These are phyloP conservation scores for Boletus tylopilopsis DNA, from an alignment of 768 basidiomycete species.

Conservation along the genomic window DNA sequence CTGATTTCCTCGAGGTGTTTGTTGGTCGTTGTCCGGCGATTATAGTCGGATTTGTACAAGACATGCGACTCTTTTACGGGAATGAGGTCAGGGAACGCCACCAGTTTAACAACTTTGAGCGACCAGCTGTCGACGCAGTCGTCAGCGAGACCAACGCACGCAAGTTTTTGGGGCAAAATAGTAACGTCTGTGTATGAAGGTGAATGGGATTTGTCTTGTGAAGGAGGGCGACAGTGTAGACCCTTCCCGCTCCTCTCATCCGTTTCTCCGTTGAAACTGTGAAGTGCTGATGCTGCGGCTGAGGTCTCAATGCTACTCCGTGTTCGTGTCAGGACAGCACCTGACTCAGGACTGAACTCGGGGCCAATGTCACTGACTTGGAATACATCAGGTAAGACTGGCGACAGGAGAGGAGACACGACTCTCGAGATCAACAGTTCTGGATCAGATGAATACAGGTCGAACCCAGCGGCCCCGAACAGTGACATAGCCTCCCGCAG, in stretches of 20 bases:
- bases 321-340: slow-evolving; percentile 49
- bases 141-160: slow-evolving; percentile 72
- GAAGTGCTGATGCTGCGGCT: slow-evolving; percentile 11
- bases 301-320: slow-evolving; percentile 38
- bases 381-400: slow-evolving; percentile 29
- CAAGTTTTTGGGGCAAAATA: slow-evolving; percentile 64
- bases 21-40: not conserved
- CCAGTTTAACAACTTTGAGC: slow-evolving; percentile 71
- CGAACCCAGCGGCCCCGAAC: slow-evolving; percentile 59
- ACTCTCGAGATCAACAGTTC: slow-evolving; percentile 32
- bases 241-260: slow-evolving; percentile 3
- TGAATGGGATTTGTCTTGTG: slow-evolving; percentile 45
- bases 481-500: slow-evolving; percentile 61
- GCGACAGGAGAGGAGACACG: slow-evolving; percentile 31
- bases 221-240: slow-evolving; percentile 13
- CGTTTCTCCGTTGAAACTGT: too few relatives aligned
- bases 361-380: slow-evolving; percentile 26
- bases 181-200: slow-evolving; percentile 57
- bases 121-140: slow-evolving; percentile 69
- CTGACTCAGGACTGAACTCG: slow-evolving; percentile 32
- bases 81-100: slow-evolving; percentile 74
- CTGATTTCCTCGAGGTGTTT: slow-evolving; percentile 11
- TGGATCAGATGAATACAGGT: slow-evolving; percentile 52
- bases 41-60: slow-evolving; percentile 2
- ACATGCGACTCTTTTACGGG: slow-evolving; percentile 24